Percentiles rank a stretch among this genome's conserved stretches.
These are phyloP conservation scores for Entonaema liquescens DNA, from an alignment of 495 filamentous ascomycete genomes.

Conservation along the genomic window DNA sequence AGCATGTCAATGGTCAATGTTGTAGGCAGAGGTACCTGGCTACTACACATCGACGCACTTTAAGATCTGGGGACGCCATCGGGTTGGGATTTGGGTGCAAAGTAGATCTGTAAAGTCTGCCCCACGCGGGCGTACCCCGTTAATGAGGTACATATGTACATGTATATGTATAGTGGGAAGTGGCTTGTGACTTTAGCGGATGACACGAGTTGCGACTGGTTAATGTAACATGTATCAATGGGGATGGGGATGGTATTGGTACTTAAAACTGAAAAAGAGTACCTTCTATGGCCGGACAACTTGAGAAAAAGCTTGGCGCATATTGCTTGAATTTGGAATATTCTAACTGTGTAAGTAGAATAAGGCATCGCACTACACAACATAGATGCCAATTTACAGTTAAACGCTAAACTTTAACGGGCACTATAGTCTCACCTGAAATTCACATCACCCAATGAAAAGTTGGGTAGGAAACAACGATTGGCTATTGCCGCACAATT, in stretches of 20 bases:
- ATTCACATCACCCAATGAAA: not conserved
- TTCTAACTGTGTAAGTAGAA: not conserved
- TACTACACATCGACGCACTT: slow-evolving; percentile 7
- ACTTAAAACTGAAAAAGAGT: slow-evolving; percentile 12
- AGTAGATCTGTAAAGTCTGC: slow-evolving; percentile 16
- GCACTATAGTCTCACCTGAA: not conserved
- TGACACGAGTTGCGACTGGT: slow-evolving; percentile 40
- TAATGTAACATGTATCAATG: slow-evolving; percentile 27
- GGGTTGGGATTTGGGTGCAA: slow-evolving; percentile 32
- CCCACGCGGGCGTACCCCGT: slow-evolving; percentile 22
- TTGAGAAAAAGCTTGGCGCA: not conserved
- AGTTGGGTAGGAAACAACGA: not conserved
- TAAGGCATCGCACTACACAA: too few relatives aligned
- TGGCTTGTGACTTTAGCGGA: slow-evolving; percentile 45
- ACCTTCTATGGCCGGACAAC: slow-evolving; percentile 7
- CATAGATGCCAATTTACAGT: not conserved
- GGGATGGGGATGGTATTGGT: slow-evolving; percentile 29
- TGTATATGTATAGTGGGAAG: not conserved
- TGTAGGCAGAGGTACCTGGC: slow-evolving; percentile 3
- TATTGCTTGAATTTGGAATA: slow-evolving; percentile 4
- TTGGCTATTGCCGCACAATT: not conserved
- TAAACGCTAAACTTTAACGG: not conserved
- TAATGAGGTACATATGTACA: slow-evolving; percentile 22
- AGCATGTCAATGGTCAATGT: not conserved
- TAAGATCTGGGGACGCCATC: slow-evolving; percentile 14